Evolutionary conservation across 1,139 yeast genomes (phyloP), one percentile per base, ranked within the genome.

Genomic region (Meyerozyma carpophila): DNA sequence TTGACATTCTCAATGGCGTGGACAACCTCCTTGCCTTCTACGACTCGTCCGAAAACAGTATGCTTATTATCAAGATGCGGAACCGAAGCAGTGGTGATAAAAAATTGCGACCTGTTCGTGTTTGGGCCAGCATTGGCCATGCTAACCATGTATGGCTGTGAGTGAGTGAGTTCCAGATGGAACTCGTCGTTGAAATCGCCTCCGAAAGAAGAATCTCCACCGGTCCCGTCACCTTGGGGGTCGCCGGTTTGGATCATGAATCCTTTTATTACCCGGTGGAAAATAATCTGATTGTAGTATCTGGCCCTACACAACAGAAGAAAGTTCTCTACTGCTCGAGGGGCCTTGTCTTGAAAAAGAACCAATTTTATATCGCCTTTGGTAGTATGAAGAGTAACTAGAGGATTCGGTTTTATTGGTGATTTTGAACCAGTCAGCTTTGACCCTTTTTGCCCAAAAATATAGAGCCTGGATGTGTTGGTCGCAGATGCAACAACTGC

Each of bases 241-340:
- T 75, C 81, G 2, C 81, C 81, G 3, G 77, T 71, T 52, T 77
- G 82, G 39, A 77, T 65, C 81, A 77, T 75, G 45, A 77, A 75
- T 37, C 63, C 62, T 44, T 68, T 65, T 43, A 77, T 71, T 8
- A 75, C 70, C 28, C 81, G 58, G 49, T 77, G 81, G 52, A 77
- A 77, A 1, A 65, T 63, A 9, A 69, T 54, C 29, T 61, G 58
- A 49, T 73, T 63, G 55, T 74, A 75, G 52, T 70, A 73, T 13
- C 67, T 67, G 4, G 57, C 59, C 32, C 54, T 46, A 50, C 75
- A 65, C 25, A 68, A 61, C 13, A 57, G 55, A 9, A 66, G 54
- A 47, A 75, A 75, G 52, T 75, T 76, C 48, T 73, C 74, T 4
- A 66, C 73, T 1, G 79, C 68, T 42, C 63, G 54, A 2, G 79